A percentile compares a stretch with the other conserved stretches of the same genome.
These are phyloP conservation scores for Pseudocercospora pini-densiflorae DNA, from an alignment of 2,329 filamentous ascomycete species.

Conservation along the genomic window DNA sequence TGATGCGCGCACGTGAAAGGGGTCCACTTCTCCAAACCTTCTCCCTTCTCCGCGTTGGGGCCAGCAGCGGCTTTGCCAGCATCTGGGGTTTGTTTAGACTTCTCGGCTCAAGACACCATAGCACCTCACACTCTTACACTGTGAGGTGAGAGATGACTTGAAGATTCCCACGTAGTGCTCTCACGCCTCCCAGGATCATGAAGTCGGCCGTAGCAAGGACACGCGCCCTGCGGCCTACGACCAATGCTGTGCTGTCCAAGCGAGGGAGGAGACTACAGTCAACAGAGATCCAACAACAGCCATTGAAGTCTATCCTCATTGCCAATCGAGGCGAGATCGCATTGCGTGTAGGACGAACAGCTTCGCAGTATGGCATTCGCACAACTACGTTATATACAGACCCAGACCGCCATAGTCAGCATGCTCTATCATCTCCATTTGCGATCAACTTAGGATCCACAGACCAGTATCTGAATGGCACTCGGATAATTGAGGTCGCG, in stretches of 20 bases:
- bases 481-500: slow-evolving; percentile 86
- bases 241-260: slow-evolving; percentile 24
- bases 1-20: not conserved
- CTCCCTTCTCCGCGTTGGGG: not conserved
- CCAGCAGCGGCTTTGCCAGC: slow-evolving; percentile 1
- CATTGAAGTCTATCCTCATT: slow-evolving; percentile 75
- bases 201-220: slow-evolving; percentile 27
- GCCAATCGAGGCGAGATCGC: slow-evolving; percentile 98
- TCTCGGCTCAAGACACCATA: slow-evolving; percentile 15
- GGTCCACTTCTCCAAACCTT: not conserved
- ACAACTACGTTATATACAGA: slow-evolving; percentile 96
- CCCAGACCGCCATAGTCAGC: slow-evolving; percentile 83
- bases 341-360: slow-evolving; percentile 87
- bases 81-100: not conserved
- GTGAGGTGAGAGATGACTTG: not conserved
- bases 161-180: not conserved
- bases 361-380: slow-evolving; percentile 83
- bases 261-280: slow-evolving; percentile 32
- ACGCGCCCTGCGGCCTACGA: slow-evolving; percentile 28
- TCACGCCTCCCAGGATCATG: slow-evolving; percentile 21
- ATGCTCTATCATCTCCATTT: slow-evolving; percentile 82
- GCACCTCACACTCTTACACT: not conserved
- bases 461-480: slow-evolving; percentile 89
- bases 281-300: slow-evolving; percentile 30
- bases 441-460: slow-evolving; percentile 82